Evolutionary conservation across 2,329 filamentous ascomycete genomes (phyloP).

Genomic region (Sarocladium oryzae): DNA sequence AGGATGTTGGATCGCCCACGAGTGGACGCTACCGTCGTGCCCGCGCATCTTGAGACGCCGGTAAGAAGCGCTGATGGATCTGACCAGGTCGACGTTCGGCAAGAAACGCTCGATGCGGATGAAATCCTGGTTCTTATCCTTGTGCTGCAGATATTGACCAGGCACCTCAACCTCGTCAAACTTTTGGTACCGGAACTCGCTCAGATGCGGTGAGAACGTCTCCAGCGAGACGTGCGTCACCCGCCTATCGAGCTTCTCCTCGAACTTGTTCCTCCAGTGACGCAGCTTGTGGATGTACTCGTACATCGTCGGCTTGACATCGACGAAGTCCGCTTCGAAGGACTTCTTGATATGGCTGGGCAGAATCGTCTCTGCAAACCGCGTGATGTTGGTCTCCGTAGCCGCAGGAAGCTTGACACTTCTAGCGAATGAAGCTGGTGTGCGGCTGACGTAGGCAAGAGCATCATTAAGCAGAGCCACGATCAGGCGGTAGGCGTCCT

Average conservation of each 20-base stretch:
- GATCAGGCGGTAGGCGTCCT: conserved; percentile 94
- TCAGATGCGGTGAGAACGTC: conserved; percentile 80
- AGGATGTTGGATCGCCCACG: conserved; percentile 94
- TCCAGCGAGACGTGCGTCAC: conserved; percentile 70
- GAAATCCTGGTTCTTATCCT: conserved; percentile 99
- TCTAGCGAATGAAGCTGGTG: conserved; percentile 78
- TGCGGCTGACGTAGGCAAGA: conserved; percentile 82
- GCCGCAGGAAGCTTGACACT: conserved; percentile 85
- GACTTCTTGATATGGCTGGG: conserved; percentile 91
- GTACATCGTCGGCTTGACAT: conserved; percentile 92
- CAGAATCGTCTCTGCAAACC: conserved; percentile 93
- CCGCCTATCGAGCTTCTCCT: conserved; percentile 90
- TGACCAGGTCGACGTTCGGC: conserved; percentile 87
- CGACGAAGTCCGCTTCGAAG: conserved; percentile 96
- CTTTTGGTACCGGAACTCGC: conserved; percentile 95
- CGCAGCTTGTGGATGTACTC: conserved; percentile 97
- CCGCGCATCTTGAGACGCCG: conserved; percentile 91
- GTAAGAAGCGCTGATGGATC: conserved; percentile 85
- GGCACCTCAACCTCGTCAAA: conserved; percentile 98
- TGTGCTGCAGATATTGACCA: conserved; percentile 93
- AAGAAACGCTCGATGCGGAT: conserved; percentile 95
- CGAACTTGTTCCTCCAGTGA: conserved; percentile 94
- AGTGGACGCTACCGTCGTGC: conserved; percentile 94
- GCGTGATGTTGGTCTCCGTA: conserved; percentile 92
- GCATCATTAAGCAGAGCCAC: conserved; percentile 97